Base-by-base conservation (phyloP, 1,139 yeast species). In the Candida sp. region DNA sequence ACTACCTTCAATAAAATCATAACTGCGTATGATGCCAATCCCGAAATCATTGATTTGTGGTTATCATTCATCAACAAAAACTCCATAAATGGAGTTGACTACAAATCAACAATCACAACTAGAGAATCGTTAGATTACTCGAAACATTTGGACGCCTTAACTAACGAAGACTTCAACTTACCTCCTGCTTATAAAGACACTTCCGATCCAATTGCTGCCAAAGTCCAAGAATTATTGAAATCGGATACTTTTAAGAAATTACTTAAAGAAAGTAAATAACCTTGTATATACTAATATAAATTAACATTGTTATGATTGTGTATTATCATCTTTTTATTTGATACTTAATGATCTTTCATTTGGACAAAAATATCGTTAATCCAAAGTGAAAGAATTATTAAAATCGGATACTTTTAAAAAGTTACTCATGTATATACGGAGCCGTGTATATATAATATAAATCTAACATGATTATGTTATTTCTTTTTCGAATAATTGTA, bases 1-100 rank as follows among this genome's bases (percentile, higher is more conserved):
- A 77, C 81, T 43, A 93, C 98, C 1, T 88, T 81, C 62, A 81
- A 85, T 57, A 80, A 95, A 49, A 66, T 79, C 50, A 71, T 93
- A 51, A 75, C 75, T 49, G 87, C 90, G 19, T 90, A 79, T 73
- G 98, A 93, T 64, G 81, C 97, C 22, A 84, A 87, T 50, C 84
- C 93, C 1, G 97, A 89, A 57, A 84, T 87, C 4, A 74, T 93
- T 39, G 96, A 93, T 61, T 68, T 87, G 44, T 84, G 93, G 82
- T 74, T 91, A 46, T 81, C 95, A 27, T 87, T 86, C 52, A 70
- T 93, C 43, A 79, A 85, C 55, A 87, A 88, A 64, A 82, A 93
- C 64, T 78, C 90, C 15, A 73, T 87, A 46, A 77, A 85, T 40
- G 96, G 93, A 50, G 93, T 93, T 9, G 89, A 93, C 51, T 81